Percentiles rank a stretch among this genome's conserved stretches.
These are phyloP conservation scores for Colletotrichum sp. DNA, from an alignment of 2,329 filamentous ascomycete genomes.

Conservation along the genomic window DNA sequence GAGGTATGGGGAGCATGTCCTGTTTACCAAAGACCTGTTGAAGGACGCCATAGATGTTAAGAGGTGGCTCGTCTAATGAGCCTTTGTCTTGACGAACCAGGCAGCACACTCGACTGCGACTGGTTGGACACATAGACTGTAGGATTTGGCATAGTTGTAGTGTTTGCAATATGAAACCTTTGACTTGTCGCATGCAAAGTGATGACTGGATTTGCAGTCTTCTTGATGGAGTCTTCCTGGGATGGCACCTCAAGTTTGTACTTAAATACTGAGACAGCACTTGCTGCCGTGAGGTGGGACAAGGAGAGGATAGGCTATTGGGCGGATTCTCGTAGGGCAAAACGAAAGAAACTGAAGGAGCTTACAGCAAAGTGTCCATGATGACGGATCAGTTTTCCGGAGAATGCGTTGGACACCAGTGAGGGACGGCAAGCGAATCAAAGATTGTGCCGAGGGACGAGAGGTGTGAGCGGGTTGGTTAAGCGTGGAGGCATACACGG, in stretches of 20 bases:
- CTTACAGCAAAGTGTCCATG: slow-evolving; percentile 37
- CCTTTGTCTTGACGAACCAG: not conserved
- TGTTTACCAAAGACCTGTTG: not conserved
- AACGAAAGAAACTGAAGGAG: not conserved
- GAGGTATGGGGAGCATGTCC: not conserved
- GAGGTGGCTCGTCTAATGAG: not conserved
- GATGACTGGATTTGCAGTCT: not conserved
- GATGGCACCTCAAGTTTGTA: not conserved
- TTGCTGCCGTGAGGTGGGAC: not conserved
- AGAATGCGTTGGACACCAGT: not conserved
- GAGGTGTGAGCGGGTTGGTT: not conserved
- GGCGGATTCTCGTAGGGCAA: not conserved
- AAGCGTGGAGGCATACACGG: slow-evolving; percentile 4
- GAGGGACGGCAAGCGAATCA: not conserved
- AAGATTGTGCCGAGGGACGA: not conserved
- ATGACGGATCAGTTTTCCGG: not conserved
- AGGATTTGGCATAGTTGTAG: not conserved
- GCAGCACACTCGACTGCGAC: not conserved
- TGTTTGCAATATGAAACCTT: not conserved
- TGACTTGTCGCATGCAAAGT: not conserved
- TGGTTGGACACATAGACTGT: not conserved
- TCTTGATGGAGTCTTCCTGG: not conserved
- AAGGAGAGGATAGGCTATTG: not conserved
- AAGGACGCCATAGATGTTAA: not conserved
- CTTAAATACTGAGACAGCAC: not conserved